Conservation (phyloP, 1,284 basidiomycete species). For the Sphaerobolus stellatus region DNA sequence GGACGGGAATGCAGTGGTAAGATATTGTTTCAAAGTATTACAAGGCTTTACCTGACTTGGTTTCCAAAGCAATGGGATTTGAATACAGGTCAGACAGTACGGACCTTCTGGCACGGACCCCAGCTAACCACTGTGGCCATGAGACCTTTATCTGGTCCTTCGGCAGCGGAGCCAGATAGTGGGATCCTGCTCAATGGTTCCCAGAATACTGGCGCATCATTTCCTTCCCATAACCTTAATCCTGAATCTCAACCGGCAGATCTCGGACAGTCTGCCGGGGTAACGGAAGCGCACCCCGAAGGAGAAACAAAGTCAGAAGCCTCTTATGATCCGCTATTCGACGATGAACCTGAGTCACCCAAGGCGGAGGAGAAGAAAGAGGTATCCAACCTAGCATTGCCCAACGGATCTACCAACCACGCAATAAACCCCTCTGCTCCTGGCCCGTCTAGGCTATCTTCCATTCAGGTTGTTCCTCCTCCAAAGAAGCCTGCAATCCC, state of each 20-base stretch:
- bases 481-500: slow-evolving; percentile 33
- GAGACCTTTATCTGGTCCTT: slow-evolving; percentile 53
- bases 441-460: slow-evolving; percentile 24
- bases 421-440: no score
- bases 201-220: background rate
- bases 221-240: background rate
- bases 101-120: slow-evolving; percentile 83
- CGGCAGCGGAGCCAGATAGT: slow-evolving; percentile 1
- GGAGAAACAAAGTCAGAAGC: slow-evolving; percentile 62
- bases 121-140: slow-evolving; percentile 85
- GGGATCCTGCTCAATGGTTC: background rate
- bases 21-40: slow-evolving; percentile 31
- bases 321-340: slow-evolving; percentile 80
- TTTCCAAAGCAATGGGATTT: slow-evolving; percentile 90
- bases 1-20: slow-evolving; percentile 88
- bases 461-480: slow-evolving; percentile 30
- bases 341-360: slow-evolving; percentile 67
- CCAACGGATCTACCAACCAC: background rate
- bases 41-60: slow-evolving; percentile 6
- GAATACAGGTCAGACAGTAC: slow-evolving; percentile 81
- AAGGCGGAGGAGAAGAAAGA: slow-evolving; percentile 33
- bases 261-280: background rate
- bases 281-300: background rate
- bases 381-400: background rate
- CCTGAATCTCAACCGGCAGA: slow-evolving; percentile 1